Base-by-base conservation (phyloP, 495 filamentous ascomycete genomes). In the Aspergillus ostianus region DNA sequence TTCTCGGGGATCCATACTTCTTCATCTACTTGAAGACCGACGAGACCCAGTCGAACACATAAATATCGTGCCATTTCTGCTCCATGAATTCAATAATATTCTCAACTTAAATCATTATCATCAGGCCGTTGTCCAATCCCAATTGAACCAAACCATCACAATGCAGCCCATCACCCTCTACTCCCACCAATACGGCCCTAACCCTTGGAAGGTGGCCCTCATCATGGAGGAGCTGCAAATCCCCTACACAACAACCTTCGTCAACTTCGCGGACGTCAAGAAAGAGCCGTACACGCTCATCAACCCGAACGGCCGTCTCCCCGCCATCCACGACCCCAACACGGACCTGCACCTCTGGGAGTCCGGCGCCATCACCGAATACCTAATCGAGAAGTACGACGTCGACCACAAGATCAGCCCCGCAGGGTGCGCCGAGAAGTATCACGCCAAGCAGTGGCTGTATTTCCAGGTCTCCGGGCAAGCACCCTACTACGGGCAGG, bases 231-330 rank as follows among this genome's bases (percentile, higher is more conserved):
- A 85, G 61, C 84, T 90, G 20, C 57, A 59, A 4, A 56, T 90
- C 18, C 74, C 80, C 4, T 81, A 83, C 65, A 72, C 80, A 30
- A 58, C 69, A 45, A 69, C 72, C 4, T 15, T 59, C 4, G 26
- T 83, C 50, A 59, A 72, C 41, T 74, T 82, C 55, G 21, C 53
- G 12, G 80, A 85, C 0, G 62, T 84, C 51, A 90, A 90, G 70
- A 60, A 71, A 21, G 59, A 66, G 6, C 59, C 64, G 0, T 89
- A 75, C 68, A 59, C 69, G 5, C 64, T 68, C 23, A 61, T 86
- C 69, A 90, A 87, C 65, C 86, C 85, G 55, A 89, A 90, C 70
- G 87, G 87, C 27, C 85, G 87, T 19, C 47, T 71, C 27, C 74
- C 75, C 21, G 65, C 72, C 41, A 81, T 88, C 60, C 64, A 84